These are phyloP conservation scores for Bipolaris sorokiniana DNA, from an alignment of 2,329 filamentous ascomycete genomes.

Conservation along the genomic window DNA sequence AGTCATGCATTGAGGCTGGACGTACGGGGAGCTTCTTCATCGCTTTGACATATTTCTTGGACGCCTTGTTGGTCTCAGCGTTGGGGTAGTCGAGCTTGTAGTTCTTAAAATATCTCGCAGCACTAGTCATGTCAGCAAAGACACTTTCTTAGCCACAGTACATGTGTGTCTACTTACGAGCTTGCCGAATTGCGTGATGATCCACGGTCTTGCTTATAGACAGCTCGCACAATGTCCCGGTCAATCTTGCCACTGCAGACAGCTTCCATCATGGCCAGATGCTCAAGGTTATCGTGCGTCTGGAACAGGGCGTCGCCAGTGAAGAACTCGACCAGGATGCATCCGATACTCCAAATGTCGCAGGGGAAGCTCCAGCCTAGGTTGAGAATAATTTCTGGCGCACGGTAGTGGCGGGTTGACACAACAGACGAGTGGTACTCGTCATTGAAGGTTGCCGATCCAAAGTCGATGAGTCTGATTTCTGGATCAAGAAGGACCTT, in stretches of 20 bases:
- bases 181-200: constrained; percentile 60
- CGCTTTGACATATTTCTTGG: constrained; percentile 70
- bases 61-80: constrained; percentile 66
- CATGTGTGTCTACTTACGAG: constrained; percentile 54
- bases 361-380: constrained; percentile 72
- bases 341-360: constrained; percentile 73
- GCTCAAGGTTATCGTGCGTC: constrained; percentile 71
- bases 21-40: constrained; percentile 68
- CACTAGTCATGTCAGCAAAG: constrained; percentile 40
- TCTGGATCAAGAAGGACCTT: constrained; percentile 69
- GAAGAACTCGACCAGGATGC: constrained; percentile 72
- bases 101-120: constrained; percentile 60
- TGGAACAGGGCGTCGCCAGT: constrained; percentile 72
- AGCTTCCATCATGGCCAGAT: constrained; percentile 72
- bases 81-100: constrained; percentile 69
- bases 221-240: constrained; percentile 60
- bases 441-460: constrained; percentile 71
- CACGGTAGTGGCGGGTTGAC: constrained; percentile 69
- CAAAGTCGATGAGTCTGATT: constrained; percentile 71
- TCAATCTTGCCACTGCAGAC: constrained; percentile 65
- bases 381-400: constrained; percentile 71
- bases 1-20: constrained; percentile 5
- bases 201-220: constrained; percentile 56
- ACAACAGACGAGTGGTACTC: constrained; percentile 73
- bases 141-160: neutral